phyloP scores from a whole-genome alignment of 108 stramenopile genomes.

The Parmales sp. region DNA sequence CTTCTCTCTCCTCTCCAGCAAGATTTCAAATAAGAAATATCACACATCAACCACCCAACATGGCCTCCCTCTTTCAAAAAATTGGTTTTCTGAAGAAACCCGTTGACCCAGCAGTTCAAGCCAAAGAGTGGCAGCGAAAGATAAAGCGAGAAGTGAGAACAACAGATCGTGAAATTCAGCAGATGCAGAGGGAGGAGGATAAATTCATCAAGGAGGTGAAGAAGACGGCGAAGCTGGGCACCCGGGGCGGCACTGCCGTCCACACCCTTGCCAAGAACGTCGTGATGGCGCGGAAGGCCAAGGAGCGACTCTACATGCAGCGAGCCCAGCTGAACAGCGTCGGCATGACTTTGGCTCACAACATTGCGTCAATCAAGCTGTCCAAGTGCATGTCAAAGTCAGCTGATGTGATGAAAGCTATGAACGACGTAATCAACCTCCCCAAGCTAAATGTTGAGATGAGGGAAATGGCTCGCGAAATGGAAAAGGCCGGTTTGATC shows the following conservation, averaged over 20 bases:
- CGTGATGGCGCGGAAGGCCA: slow-evolving; percentile 26
- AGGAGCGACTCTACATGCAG: slow-evolving; percentile 32
- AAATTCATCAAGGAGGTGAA: slow-evolving; percentile 10
- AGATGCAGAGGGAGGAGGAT: slow-evolving; percentile 2
- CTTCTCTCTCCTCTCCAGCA: no score
- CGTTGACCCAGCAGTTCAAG: no score
- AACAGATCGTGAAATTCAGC: not conserved
- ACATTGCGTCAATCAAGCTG: slow-evolving; percentile 28
- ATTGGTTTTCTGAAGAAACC: no score
- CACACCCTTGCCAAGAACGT: slow-evolving; percentile 24
- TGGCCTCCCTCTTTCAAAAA: no score
- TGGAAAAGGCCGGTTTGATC: slow-evolving; percentile 35
- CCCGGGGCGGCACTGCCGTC: slow-evolving; percentile 1
- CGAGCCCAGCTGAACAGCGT: slow-evolving; percentile 34
- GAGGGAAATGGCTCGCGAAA: slow-evolving; percentile 37
- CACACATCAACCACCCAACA: no score
- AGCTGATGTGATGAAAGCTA: slow-evolving; percentile 33
- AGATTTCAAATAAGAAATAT: no score
- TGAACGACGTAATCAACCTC: slow-evolving; percentile 35
- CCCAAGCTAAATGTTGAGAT: slow-evolving; percentile 34
- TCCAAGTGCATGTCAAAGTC: slow-evolving; percentile 34
- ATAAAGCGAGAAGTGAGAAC: not conserved
- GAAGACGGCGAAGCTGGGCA: slow-evolving; percentile 1
- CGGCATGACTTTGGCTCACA: slow-evolving; percentile 29
- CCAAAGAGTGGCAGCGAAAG: slow-evolving; percentile 3